Base-by-base conservation (phyloP, 805 yeast species). In the Candida caryicola region DNA sequence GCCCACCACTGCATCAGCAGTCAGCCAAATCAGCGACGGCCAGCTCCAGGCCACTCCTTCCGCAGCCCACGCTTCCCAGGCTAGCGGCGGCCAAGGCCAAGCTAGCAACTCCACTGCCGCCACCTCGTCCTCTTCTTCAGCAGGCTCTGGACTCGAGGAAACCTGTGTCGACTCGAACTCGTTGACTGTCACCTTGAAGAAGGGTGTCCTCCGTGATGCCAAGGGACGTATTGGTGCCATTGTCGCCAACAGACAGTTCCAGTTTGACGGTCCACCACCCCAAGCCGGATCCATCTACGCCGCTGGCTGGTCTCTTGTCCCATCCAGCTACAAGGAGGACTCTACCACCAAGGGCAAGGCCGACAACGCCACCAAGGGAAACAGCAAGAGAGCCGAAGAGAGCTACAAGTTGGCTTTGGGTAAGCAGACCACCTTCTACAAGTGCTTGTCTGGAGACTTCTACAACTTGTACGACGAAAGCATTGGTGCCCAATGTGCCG, bases 211-310 rank as follows among this genome's bases (percentile, higher is more conserved):
- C 53, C 73, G 66, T 9, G 91, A 83, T 54, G 57, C 73, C 25
- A 49, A 66, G 44, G 84, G 84, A 33, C 79, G 91, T 74, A 64
- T 83, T 49, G 90, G 90, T 51, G 76, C 88, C 35, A 81, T 83
- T 64, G 91, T 83, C 51, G 81, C 89, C 37, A 83, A 82, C 80
- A 74, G 84, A 71, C 91, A 83, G 70, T 79, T 81, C 75, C 87
- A 81, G 66, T 81, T 80, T 57, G 86, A 82, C 58, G 86, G 86
- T 58, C 85, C 85, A 41, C 82, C 85, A 67, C 89, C 90, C 56
- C 91, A 83, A 72, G 86, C 57, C 29, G 62, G 62, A 17, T 33
- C 60, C 41, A 55, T 56, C 37, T 57, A 51, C 49, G 60, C 61
- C 34, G 59, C 53, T 23, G 62, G 62, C 27, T 57, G 62, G 62